phyloP scores from a whole-genome alignment of 352 stramenopile genomes.

The Pythium periplocum region DNA sequence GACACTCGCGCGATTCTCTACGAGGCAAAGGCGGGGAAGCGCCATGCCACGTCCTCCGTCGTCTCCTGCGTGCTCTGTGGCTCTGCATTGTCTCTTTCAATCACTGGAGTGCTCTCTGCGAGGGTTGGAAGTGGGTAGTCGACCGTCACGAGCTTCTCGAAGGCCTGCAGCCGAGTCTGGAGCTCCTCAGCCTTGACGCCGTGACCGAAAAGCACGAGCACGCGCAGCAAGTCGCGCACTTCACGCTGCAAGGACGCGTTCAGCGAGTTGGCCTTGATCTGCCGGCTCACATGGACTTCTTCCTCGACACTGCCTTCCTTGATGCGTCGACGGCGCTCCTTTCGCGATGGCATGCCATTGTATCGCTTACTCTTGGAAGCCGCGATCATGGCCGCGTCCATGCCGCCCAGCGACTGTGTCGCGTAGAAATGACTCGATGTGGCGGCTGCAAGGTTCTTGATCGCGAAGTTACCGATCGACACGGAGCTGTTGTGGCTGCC shows the following conservation, averaged over 20 bases:
- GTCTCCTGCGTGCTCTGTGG: not conserved
- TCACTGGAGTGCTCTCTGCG: not conserved
- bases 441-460: constrained; percentile 46
- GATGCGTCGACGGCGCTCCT: constrained; percentile 57
- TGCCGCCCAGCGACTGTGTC: constrained; percentile 34
- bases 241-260: constrained; percentile 31
- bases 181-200: constrained; percentile 30
- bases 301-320: constrained; percentile 68
- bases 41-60: constrained; percentile 4
- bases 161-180: constrained; percentile 33
- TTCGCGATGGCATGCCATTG: constrained; percentile 34
- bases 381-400: constrained; percentile 1
- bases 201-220: constrained; percentile 54
- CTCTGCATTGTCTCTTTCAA: not conserved
- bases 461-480: constrained; percentile 62
- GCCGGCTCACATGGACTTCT: constrained; percentile 49
- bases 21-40: constrained; percentile 8
- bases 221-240: constrained; percentile 32
- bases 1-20: no score
- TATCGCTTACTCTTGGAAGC: constrained; percentile 42
- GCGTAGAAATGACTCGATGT: constrained; percentile 71
- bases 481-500: constrained; percentile 77
- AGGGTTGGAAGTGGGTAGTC: constrained; percentile 17
- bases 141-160: constrained; percentile 27
- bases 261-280: constrained; percentile 34